A percentile compares a stretch with the other conserved stretches of the same genome.
Conservation (phyloP, 768 basidiomycete species). For the Mrakia gelida region DNA sequence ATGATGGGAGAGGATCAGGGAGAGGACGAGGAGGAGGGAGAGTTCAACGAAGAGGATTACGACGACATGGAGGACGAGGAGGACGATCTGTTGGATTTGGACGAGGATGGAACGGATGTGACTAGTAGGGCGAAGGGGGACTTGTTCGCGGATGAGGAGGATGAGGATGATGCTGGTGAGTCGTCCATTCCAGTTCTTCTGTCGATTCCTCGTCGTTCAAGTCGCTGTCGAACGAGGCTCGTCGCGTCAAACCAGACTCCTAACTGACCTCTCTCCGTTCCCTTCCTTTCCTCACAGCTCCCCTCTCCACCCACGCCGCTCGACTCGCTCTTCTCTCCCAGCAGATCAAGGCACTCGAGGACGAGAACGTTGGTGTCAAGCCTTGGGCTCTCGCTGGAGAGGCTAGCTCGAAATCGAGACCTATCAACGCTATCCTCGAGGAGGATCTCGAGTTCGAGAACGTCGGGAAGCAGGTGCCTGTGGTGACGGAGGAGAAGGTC, state of each 20-base stretch:
- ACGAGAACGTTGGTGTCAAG: constrained; percentile 80
- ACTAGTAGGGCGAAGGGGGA: constrained; percentile 59
- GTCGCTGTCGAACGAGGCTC: not conserved
- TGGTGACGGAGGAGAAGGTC: constrained; percentile 83
- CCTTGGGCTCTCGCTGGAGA: constrained; percentile 93
- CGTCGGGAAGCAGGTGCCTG: constrained; percentile 75
- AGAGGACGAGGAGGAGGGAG: constrained; percentile 33
- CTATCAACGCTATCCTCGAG: constrained; percentile 84
- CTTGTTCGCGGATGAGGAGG: constrained; percentile 64
- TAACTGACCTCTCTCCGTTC: not conserved
- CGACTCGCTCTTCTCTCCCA: constrained; percentile 67
- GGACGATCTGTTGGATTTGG: constrained; percentile 26
- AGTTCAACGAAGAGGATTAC: constrained; percentile 28
- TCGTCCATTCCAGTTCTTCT: constrained; percentile 29
- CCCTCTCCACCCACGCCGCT: constrained; percentile 72
- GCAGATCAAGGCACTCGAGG: constrained; percentile 76
- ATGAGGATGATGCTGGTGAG: constrained; percentile 37
- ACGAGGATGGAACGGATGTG: constrained; percentile 32
- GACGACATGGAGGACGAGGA: constrained; percentile 43
- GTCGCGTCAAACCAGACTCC: not conserved
- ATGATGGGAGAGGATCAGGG: constrained; percentile 36
- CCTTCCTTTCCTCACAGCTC: constrained; percentile 22
- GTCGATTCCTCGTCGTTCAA: not conserved
- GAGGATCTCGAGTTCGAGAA: constrained; percentile 95
- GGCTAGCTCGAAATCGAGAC: constrained; percentile 71